Base-by-base conservation (phyloP, 768 basidiomycete genomes). In the Cantharellus anzutake region DNA sequence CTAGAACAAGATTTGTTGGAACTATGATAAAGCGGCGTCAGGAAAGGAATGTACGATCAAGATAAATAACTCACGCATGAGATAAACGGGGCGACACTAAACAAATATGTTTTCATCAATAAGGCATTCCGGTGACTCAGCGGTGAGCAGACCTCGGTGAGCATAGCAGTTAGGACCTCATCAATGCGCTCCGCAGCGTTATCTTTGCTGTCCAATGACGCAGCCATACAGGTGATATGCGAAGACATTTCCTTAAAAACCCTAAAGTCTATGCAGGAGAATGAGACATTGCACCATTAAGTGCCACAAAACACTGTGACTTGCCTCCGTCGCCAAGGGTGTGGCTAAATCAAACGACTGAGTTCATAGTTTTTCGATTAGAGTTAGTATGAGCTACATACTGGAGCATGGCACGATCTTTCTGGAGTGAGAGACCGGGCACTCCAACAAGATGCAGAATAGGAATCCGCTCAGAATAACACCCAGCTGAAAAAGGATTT, bases 381-480 rank as follows among this genome's bases (percentile, higher is more conserved):
- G 29, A 11, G 11, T 48, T 48, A 11, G 11, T 11, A 29, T 48
- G 11, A 29, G 29, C 11, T 11, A 48, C 44, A 11, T 48, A 48
- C 44, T 48, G 44, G 29, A 48, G 91, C 38, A 94, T 75, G 68
- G 91, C 73, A 3, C 86, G 83, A 57, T 78, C 79, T 69, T 79
- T 81, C 65, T 89, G 83, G 64, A 91, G 81, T 7, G 70, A 64
- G 3, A 84, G 87, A 65, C 78, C 83, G 1, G 91, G 90, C 0
- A 79, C 79, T 50, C 92, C 91, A 39, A 83, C 92, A 57, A 97
- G 77, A 66, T 94, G 92, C 7, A 97, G 73, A 1, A 94, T 78
- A 4, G 92, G 92, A 3, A 97, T 82, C 74, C 88, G 85, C 70
- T 96, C 91, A 50, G 89, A 82, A 67, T 83, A 83, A n/a, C 64